Evolutionary conservation across 2,329 filamentous ascomycete species (phyloP), one percentile per base, ranked within the genome.

Genomic region (Gaeumannomyces tritici): DNA sequence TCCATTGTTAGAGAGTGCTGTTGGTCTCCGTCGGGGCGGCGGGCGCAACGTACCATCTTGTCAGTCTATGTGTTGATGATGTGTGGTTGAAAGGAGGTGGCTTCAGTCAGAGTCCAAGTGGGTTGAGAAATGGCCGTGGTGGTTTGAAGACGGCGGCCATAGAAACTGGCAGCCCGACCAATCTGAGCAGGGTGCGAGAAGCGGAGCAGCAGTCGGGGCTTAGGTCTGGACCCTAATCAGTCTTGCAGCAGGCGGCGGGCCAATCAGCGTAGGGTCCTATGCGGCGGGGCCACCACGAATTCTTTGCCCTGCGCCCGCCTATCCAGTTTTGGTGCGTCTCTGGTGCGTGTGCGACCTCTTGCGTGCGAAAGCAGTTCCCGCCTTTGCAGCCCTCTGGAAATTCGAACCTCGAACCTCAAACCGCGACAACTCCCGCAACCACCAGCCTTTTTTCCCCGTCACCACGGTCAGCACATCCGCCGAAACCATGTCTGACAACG

Each of bases 401-500:
- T 51, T 56, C 56, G 27, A 27, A 42, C 35, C 33, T 42, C 35
- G 35, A 58, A 58, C 56, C 42, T 51, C 42, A 51, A 18, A 51
- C 42, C 42, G 42, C 42, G 42, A 51, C 42, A 51, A 24, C 55
- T 15, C 56, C 56, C 29, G 2, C 56, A 58, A 58, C 63, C 67
- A 58, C 65, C 66, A 68, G 64, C 66, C 64, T 63, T 62, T 67
- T 63, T 62, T 66, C n/a, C n/a, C n/a, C 67, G 63, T 65, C 64
- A 64, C 68, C 66, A 69, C 68, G 69, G 68, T 67, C 69, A 69
- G 68, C 68, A 67, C 21, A 51, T 70, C 64, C 67, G 71, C 70
- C 51, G 74, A 80, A 81, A 90, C 80, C 74, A 96, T 96, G 92
- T 96, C 92, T 89, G 92, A 96, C 83, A 83, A 80, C 82, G 91